Evolutionary conservation across 2,329 filamentous ascomycete genomes (phyloP).

Genomic region (Pseudogymnoascus sp.): DNA sequence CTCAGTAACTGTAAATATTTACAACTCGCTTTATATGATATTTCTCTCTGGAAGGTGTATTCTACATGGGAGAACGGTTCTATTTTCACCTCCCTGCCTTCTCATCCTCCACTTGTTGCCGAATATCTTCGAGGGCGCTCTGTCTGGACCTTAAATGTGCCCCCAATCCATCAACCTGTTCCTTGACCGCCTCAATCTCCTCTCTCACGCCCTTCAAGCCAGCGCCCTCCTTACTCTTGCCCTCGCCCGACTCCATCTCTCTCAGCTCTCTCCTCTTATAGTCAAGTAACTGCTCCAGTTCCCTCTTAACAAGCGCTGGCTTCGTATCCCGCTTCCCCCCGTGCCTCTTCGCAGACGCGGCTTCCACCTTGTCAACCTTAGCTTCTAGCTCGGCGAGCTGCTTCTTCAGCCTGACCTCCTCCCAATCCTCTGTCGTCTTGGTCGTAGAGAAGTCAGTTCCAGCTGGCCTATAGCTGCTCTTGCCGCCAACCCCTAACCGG

Average conservation of each 20-base stretch:
- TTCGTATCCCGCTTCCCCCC: slow-evolving; percentile 65
- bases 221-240: slow-evolving; percentile 59
- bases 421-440: slow-evolving; percentile 87
- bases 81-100: slow-evolving; percentile 45
- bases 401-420: slow-evolving; percentile 90
- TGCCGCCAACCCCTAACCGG: slow-evolving; percentile 67
- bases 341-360: slow-evolving; percentile 55
- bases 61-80: neutral
- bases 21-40: slow-evolving; percentile 1
- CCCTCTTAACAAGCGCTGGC: slow-evolving; percentile 85
- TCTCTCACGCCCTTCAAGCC: slow-evolving; percentile 70
- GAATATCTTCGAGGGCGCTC: slow-evolving; percentile 65
- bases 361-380: slow-evolving; percentile 77
- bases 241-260: slow-evolving; percentile 64
- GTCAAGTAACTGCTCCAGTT: slow-evolving; percentile 87
- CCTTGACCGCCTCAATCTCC: slow-evolving; percentile 81
- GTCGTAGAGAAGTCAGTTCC: slow-evolving; percentile 86
- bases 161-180: slow-evolving; percentile 89
- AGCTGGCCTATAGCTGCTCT: slow-evolving; percentile 67
- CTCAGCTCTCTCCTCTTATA: slow-evolving; percentile 79
- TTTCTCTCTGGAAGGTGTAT: neutral
- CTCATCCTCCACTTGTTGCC: slow-evolving; percentile 79
- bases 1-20: neutral
- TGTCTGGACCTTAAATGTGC: slow-evolving; percentile 69
- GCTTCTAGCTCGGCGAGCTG: slow-evolving; percentile 83